Base-by-base conservation (phyloP, 2,329 filamentous ascomycete species). In the Pseudogymnoascus pannorum region DNA sequence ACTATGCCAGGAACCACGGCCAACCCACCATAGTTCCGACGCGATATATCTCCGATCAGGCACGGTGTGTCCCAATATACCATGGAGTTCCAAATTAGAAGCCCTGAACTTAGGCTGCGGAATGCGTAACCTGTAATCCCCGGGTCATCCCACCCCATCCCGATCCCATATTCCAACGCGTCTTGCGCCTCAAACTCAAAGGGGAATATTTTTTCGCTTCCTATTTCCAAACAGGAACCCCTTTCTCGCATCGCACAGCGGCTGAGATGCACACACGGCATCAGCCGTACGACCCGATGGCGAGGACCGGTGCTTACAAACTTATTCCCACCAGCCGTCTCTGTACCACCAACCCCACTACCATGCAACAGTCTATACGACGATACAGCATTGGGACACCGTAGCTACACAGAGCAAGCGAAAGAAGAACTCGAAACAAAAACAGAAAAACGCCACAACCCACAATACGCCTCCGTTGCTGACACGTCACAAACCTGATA, bases 361-460 rank as follows among this genome's bases (percentile, higher is more conserved):
- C 44, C 44, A 29, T 8, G 44, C 44, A 54, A 24, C n/a, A 16
- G 14, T 26, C 12, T 54, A 24, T 31, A 31, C 26, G 44, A 54
- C 44, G n/a, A 9, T 26, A 26, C 42, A 11, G 42, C 24, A 26
- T 24, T 16, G 7, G 7, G 42, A 48, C 22, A 1, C 14, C 14
- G 12, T 26, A n/a, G 26, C 5, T 7, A 12, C 44, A 31, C 44
- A 18, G 18, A 18, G 18, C 0, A 7, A 18, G 18, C n/a, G 14
- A 18, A 31, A 54, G 1, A 18, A 54, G 2, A 6, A 18, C 31
- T 16, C 24, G 44, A 54, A 54, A 54, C 24, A 54, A 54, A 42
- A 54, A 54, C n/a, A 54, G 44, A 54, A 48, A 51, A 24, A 54
- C 44, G 44, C 24, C n/a, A 31, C n/a, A 54, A 29, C 24, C 24